Evolutionary conservation across 2,329 filamentous ascomycete species (phyloP).

Genomic region (Fusarium gaditjirri): DNA sequence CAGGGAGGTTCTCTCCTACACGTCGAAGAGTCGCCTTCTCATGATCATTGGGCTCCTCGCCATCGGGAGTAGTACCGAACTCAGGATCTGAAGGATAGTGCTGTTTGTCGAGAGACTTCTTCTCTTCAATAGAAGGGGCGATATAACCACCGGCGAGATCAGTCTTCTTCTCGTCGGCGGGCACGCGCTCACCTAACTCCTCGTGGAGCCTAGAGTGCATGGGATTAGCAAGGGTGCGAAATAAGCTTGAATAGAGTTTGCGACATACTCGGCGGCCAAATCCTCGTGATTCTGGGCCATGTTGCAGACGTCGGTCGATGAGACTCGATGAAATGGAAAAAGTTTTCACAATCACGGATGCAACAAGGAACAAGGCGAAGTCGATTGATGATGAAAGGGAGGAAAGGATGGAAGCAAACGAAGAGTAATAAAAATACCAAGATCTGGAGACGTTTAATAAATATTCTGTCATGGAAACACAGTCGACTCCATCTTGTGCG

Average conservation of each 20-base stretch:
- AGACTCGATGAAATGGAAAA: background rate
- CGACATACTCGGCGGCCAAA: conserved; percentile 48
- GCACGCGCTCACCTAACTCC: conserved; percentile 41
- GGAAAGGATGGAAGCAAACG: conserved; percentile 12
- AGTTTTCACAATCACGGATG: conserved; percentile 17
- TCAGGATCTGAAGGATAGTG: conserved; percentile 41
- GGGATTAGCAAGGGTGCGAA: conserved; percentile 14
- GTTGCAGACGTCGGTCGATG: conserved; percentile 5
- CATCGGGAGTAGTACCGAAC: conserved; percentile 52
- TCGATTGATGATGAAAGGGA: background rate
- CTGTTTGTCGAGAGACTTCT: conserved; percentile 40
- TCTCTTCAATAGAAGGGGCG: conserved; percentile 38
- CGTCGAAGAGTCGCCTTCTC: conserved; percentile 63
- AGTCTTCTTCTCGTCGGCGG: conserved; percentile 34
- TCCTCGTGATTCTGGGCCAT: conserved; percentile 51
- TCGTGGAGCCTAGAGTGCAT: conserved; percentile 43
- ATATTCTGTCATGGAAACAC: conserved; percentile 32
- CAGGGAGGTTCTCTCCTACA: conserved; percentile 64
- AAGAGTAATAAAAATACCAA: conserved; percentile 26
- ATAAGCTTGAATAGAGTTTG: conserved; percentile 13
- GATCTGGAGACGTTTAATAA: conserved; percentile 35
- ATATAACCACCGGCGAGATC: conserved; percentile 43
- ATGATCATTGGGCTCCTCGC: conserved; percentile 62
- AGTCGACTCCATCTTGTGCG: background rate
- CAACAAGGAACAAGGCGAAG: background rate